These are phyloP conservation scores for Eragrostis tef DNA, from an alignment of 202 grass and related monocot species.

Conservation along the genomic window DNA sequence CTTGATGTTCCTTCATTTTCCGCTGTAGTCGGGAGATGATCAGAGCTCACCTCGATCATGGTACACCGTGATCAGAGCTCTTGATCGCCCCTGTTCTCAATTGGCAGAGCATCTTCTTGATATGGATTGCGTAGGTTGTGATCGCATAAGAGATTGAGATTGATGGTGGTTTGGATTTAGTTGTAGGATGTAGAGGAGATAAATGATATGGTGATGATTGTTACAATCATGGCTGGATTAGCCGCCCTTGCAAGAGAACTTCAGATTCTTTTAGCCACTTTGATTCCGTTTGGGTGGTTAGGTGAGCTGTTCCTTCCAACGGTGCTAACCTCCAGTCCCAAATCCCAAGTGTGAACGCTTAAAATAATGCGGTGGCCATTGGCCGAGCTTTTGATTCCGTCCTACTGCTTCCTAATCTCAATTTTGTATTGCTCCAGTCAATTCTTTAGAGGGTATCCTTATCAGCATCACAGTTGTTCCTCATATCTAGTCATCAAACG, in stretches of 20 bases:
- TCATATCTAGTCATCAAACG: slow-evolving; percentile 8
- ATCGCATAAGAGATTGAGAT: neutral
- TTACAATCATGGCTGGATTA: slow-evolving; percentile 37
- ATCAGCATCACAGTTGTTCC: slow-evolving; percentile 38
- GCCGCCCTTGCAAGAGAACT: slow-evolving; percentile 22
- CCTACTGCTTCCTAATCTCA: slow-evolving; percentile 31
- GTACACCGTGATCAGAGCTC: neutral
- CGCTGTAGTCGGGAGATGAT: neutral
- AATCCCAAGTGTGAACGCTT: slow-evolving; percentile 40
- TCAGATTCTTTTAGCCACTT: slow-evolving; percentile 40
- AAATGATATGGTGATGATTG: slow-evolving; percentile 11
- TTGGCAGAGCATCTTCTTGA: neutral
- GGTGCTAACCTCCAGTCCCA: slow-evolving; percentile 50
- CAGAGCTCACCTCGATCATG: neutral
- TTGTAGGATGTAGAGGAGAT: neutral
- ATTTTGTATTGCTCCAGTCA: slow-evolving; percentile 32
- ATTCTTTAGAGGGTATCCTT: slow-evolving; percentile 40
- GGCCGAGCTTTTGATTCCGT: slow-evolving; percentile 1
- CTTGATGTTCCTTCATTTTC: neutral
- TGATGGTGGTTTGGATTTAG: slow-evolving; percentile 14
- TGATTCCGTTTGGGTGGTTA: slow-evolving; percentile 54
- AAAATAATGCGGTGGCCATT: neutral
- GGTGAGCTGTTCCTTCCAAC: slow-evolving; percentile 60
- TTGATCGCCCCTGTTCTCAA: neutral
- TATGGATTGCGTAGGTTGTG: neutral